Percentiles rank a stretch among this genome's conserved stretches.
Conservation (phyloP, 1,139 yeast species). For the Taphrina betulina region DNA sequence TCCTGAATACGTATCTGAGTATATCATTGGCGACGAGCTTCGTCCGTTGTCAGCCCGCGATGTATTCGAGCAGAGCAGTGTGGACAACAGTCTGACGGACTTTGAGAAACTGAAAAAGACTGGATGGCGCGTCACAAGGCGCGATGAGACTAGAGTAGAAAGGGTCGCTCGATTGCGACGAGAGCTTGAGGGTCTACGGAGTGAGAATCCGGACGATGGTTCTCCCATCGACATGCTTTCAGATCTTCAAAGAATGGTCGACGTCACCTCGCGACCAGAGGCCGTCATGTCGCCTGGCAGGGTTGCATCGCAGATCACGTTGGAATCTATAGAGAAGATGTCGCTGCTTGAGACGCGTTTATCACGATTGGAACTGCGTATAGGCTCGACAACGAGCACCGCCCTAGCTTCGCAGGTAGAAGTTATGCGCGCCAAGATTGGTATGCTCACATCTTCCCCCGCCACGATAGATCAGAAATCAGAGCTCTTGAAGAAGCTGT, state of each 20-base stretch:
- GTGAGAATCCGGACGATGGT: neutral
- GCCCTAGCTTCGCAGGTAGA: conserved; percentile 8
- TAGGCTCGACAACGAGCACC: neutral
- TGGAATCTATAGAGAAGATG: neutral
- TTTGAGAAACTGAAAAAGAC: neutral
- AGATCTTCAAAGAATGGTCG: too few relatives aligned
- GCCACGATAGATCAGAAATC: neutral
- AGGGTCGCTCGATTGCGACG: conserved; percentile 2
- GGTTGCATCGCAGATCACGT: neutral
- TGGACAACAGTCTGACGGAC: neutral
- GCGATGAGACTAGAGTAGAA: conserved; percentile 1
- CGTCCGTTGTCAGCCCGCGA: neutral
- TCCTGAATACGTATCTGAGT: conserved; percentile 6
- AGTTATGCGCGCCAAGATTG: conserved; percentile 1
- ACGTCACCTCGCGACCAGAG: neutral
- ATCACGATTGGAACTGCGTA: neutral
- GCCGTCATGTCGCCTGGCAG: neutral
- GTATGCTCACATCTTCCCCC: neutral
- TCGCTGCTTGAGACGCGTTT: conserved; percentile 3
- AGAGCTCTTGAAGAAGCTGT: neutral
- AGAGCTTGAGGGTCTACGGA: conserved; percentile 1
- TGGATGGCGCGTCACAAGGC: neutral
- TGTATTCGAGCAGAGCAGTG: neutral
- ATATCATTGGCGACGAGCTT: neutral
- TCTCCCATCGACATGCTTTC: neutral